These are phyloP conservation scores for Guyanaporus albipodus DNA, from an alignment of 768 basidiomycete species.

Conservation along the genomic window DNA sequence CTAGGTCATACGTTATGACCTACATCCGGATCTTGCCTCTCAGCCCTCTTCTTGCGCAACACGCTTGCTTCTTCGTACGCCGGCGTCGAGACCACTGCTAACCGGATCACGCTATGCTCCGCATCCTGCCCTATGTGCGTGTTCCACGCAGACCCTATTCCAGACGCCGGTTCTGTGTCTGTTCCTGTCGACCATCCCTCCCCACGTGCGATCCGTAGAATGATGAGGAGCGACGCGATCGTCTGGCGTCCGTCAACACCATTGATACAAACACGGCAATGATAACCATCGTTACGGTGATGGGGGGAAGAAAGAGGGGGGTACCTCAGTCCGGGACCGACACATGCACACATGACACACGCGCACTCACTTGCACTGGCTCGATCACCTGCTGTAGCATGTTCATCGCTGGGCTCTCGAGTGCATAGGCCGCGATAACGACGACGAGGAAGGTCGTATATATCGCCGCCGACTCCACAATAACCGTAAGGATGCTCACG, in stretches of 20 bases:
- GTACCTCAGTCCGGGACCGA: not conserved
- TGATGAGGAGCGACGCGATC: slow-evolving; percentile 38
- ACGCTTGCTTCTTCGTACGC: not conserved
- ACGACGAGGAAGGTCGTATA: slow-evolving; percentile 39
- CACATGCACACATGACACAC: not conserved
- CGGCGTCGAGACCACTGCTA: not conserved
- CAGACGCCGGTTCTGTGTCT: not conserved
- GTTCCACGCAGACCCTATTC: not conserved
- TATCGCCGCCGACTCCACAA: slow-evolving; percentile 44
- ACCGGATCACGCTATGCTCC: not conserved
- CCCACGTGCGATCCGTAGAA: slow-evolving; percentile 37
- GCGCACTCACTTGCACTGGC: slow-evolving; percentile 8
- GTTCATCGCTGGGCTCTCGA: slow-evolving; percentile 38
- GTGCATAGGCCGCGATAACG: slow-evolving; percentile 40
- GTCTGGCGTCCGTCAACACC: slow-evolving; percentile 21
- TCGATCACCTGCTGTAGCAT: slow-evolving; percentile 29
- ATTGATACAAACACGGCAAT: too few species aligned
- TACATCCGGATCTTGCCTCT: not conserved
- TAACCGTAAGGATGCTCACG: slow-evolving; percentile 34
- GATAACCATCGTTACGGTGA: too few species aligned
- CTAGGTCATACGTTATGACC: too few species aligned
- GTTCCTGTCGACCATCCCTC: slow-evolving; percentile 27
- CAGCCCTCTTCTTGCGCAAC: not conserved
- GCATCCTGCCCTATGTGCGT: not conserved
- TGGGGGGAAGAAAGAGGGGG: too few species aligned